A percentile compares a stretch with the other conserved stretches of the same genome.
These are phyloP conservation scores for Calonectria fujianensis DNA, from an alignment of 2,329 filamentous ascomycete genomes.

Conservation along the genomic window DNA sequence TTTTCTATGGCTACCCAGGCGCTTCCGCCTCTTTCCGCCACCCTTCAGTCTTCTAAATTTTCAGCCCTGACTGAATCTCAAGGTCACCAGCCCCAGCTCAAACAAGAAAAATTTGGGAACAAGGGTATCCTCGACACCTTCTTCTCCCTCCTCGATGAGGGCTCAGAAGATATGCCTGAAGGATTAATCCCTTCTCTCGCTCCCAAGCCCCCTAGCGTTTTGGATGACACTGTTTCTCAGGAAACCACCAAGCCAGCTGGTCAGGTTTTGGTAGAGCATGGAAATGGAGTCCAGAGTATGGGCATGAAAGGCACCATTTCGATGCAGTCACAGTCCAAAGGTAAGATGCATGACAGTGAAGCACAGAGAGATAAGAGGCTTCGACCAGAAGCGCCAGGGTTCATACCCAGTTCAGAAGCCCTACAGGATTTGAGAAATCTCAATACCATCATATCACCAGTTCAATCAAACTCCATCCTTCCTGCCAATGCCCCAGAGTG, in stretches of 20 bases:
- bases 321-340: slow-evolving; percentile 24
- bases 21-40: not conserved
- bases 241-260: not conserved
- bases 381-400: slow-evolving; percentile 48
- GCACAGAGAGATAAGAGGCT: slow-evolving; percentile 28
- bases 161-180: slow-evolving; percentile 28
- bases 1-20: not conserved
- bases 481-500: slow-evolving; percentile 13
- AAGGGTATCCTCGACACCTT: slow-evolving; percentile 47
- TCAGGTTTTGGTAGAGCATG: not conserved
- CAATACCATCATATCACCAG: not conserved
- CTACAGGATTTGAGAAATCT: not conserved
- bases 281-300: not conserved
- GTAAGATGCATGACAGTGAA: slow-evolving; percentile 38
- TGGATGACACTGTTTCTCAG: not conserved
- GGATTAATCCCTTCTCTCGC: not conserved
- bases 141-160: slow-evolving; percentile 43
- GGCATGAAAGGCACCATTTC: not conserved
- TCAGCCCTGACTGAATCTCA: not conserved
- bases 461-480: not conserved
- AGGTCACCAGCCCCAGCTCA: not conserved
- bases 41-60: not conserved
- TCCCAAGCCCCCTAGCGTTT: not conserved
- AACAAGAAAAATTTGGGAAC: not conserved
- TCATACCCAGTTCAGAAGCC: slow-evolving; percentile 32